phyloP scores from a whole-genome alignment of 345 rosid genomes.

The Salix brachista region DNA sequence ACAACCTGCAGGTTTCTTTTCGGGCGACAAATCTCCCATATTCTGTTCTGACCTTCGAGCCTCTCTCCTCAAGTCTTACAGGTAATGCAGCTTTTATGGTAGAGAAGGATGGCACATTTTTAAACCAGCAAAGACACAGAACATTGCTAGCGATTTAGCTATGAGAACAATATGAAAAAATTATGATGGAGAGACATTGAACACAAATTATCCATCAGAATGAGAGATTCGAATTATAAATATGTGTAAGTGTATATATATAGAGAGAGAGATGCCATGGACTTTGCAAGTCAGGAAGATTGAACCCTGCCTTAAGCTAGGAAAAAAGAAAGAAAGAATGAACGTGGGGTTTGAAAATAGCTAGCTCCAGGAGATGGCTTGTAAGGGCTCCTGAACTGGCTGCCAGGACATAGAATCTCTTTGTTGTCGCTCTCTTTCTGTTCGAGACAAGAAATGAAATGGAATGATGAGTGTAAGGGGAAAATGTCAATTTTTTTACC shows the following conservation, averaged over 20 bases:
- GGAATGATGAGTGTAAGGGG: conserved; percentile 15
- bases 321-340: background rate
- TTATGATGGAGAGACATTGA: background rate
- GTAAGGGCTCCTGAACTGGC: conserved; percentile 38
- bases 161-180: background rate
- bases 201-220: background rate
- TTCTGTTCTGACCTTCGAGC: background rate
- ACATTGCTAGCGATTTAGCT: background rate
- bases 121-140: background rate
- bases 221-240: background rate
- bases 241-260: background rate
- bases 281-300: background rate
- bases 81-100: background rate
- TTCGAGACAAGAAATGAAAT: conserved; percentile 15
- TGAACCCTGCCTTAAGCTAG: background rate
- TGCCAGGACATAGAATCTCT: conserved; percentile 12
- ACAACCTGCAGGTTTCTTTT: conserved; percentile 51
- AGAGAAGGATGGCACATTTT: background rate
- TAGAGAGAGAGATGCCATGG: background rate
- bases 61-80: background rate
- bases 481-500: background rate
- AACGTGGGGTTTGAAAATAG: conserved; percentile 1
- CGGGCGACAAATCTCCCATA: conserved; percentile 39
- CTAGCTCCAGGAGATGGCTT: conserved; percentile 27
- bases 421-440: conserved; percentile 22